Evolutionary conservation across 495 filamentous ascomycete genomes (phyloP).

Genomic region (Penicillium verhagenii): DNA sequence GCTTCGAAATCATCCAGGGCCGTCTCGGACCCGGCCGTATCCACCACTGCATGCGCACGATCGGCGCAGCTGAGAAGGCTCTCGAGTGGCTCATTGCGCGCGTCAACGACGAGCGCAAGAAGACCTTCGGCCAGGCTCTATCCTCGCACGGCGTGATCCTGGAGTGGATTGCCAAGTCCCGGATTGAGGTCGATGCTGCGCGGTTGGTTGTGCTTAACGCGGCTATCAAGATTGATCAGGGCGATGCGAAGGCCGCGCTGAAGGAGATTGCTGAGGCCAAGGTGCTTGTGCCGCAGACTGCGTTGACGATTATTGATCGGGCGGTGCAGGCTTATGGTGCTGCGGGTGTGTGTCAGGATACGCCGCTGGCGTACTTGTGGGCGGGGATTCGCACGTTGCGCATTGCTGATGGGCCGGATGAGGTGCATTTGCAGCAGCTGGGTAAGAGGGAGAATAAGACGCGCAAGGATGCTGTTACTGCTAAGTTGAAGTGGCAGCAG

Average conservation of each 20-base stretch:
- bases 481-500: conserved; percentile 63
- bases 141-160: conserved; percentile 85
- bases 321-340: conserved; percentile 85
- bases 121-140: conserved; percentile 77
- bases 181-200: conserved; percentile 86
- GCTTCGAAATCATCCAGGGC: conserved; percentile 97
- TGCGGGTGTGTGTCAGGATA: conserved; percentile 86
- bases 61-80: conserved; percentile 81
- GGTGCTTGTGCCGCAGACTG: conserved; percentile 75
- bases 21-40: conserved; percentile 89
- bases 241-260: conserved; percentile 74
- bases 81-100: conserved; percentile 87
- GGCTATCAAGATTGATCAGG: conserved; percentile 82
- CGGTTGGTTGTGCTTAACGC: conserved; percentile 85
- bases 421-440: conserved; percentile 91
- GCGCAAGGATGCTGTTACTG: conserved; percentile 57
- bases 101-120: conserved; percentile 84
- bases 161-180: conserved; percentile 88
- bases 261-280: conserved; percentile 88
- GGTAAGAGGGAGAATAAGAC: conserved; percentile 79
- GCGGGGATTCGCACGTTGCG: conserved; percentile 76
- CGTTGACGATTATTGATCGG: conserved; percentile 78
- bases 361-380: conserved; percentile 85
- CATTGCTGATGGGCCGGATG: conserved; percentile 89
- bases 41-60: conserved; percentile 90